Evolutionary conservation across 2,329 filamentous ascomycete species (phyloP).

Genomic region (Colletotrichum trifolii): DNA sequence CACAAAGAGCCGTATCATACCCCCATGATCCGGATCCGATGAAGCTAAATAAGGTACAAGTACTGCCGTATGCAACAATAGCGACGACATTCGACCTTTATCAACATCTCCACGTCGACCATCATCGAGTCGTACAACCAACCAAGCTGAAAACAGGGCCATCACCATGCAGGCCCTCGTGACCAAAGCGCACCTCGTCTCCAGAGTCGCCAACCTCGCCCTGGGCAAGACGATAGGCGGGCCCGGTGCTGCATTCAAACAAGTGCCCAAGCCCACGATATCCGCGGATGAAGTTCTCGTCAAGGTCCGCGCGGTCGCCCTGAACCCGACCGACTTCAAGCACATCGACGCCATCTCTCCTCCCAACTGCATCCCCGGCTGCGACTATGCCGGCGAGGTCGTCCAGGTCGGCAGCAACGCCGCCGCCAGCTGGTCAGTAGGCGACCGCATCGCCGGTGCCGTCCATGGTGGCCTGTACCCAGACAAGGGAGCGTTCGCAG

Average conservation of each 20-base stretch:
- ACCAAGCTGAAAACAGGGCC: too few relatives aligned
- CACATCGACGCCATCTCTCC: constrained; percentile 43
- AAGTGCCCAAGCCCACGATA: constrained; percentile 17
- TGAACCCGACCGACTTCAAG: constrained; percentile 49
- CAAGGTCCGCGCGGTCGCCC: constrained; percentile 44
- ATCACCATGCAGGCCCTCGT: too few relatives aligned
- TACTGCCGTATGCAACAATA: too few relatives aligned
- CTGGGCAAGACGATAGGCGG: too few relatives aligned
- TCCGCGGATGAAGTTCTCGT: constrained; percentile 41
- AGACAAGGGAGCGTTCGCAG: constrained; percentile 43
- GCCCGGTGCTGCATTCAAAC: neutral
- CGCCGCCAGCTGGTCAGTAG: constrained; percentile 23
- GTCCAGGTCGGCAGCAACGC: constrained; percentile 42
- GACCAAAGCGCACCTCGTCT: too few relatives aligned
- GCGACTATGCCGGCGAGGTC: constrained; percentile 47
- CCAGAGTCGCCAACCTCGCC: too few relatives aligned
- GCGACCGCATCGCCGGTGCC: constrained; percentile 44
- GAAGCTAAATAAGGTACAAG: too few relatives aligned
- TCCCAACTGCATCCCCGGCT: constrained; percentile 42
- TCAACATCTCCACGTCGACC: too few relatives aligned
- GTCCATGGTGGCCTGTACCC: constrained; percentile 41
- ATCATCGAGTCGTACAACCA: too few relatives aligned
- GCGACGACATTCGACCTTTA: too few relatives aligned
- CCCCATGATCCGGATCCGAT: too few relatives aligned
- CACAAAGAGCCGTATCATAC: too few relatives aligned